Percentiles rank a stretch among this genome's conserved stretches.
Evolutionary conservation across 768 basidiomycete genomes (phyloP).

Genomic region (Amanita jacksonii): DNA sequence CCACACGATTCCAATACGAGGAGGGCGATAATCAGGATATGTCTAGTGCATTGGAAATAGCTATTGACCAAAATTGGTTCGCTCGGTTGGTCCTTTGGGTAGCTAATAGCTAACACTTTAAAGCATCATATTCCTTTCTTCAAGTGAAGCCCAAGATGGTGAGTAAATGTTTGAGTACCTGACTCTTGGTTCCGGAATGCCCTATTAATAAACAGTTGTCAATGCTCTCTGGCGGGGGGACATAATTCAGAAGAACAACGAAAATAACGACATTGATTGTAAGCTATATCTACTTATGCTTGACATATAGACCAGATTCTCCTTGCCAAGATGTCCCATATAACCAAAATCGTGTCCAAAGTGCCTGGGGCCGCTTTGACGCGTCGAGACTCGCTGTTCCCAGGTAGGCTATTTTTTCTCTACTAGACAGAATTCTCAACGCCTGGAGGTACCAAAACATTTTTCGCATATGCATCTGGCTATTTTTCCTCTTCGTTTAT

Average conservation of each 20-base stretch:
- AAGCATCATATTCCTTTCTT: constrained; percentile 79
- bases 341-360: constrained; percentile 37
- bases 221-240: constrained; percentile 77
- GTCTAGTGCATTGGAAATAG: constrained; percentile 74
- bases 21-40: constrained; percentile 74
- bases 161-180: constrained; percentile 10
- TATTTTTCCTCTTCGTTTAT: constrained; percentile 70
- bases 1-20: constrained; percentile 61
- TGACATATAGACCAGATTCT: no score
- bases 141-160: constrained; percentile 80
- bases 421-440: constrained; percentile 4
- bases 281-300: constrained; percentile 12
- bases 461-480: constrained; percentile 69
- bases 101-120: neutral
- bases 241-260: constrained; percentile 70
- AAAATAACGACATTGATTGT: constrained; percentile 74
- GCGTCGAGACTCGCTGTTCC: constrained; percentile 76
- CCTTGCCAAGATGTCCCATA: constrained; percentile 58
- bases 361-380: constrained; percentile 66
- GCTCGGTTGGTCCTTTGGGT: constrained; percentile 1
- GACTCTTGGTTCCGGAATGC: neutral
- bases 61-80: constrained; percentile 89
- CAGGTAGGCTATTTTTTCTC: constrained; percentile 28
- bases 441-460: constrained; percentile 69
- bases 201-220: constrained; percentile 43